Percentiles rank a stretch among this genome's conserved stretches.
Conservation (phyloP, 306 rosid species). For the Alnus rubra region DNA sequence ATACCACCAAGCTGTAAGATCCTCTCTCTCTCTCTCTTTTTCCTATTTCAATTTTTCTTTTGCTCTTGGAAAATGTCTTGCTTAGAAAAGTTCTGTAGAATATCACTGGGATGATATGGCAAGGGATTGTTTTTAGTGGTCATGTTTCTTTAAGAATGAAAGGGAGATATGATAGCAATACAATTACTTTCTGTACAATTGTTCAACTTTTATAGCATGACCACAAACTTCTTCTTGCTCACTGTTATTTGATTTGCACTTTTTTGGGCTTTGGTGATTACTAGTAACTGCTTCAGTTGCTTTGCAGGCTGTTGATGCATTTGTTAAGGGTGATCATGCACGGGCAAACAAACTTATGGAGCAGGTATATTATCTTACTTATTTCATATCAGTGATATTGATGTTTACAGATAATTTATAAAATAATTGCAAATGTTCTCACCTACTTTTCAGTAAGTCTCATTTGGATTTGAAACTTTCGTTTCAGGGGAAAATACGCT, state of each 20-base stretch:
- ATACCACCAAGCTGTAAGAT: conserved; percentile 43
- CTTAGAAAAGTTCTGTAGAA: not conserved
- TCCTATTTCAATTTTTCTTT: not conserved
- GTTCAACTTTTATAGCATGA: not conserved
- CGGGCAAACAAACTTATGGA: conserved; percentile 32
- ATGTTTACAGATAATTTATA: not conserved
- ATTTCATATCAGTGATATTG: not conserved
- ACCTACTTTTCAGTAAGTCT: not conserved
- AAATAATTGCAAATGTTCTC: not conserved
- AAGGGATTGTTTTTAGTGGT: not conserved
- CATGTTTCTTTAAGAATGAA: not conserved
- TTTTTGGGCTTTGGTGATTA: not conserved
- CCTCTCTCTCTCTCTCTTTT: conserved; percentile 2
- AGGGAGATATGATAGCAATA: not conserved
- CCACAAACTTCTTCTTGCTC: not conserved
- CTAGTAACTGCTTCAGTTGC: conserved; percentile 9
- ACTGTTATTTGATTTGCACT: not conserved
- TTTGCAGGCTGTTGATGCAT: conserved; percentile 45
- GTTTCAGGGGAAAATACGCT: not conserved
- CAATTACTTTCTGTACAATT: not conserved
- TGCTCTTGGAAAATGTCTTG: conserved; percentile 2
- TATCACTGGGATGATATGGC: not conserved
- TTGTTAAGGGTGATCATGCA: conserved; percentile 29
- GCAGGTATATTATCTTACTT: conserved; percentile 18
- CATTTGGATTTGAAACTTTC: not conserved